Conservation (phyloP, 306 rosid genomes). For the Lablab purpureus region DNA sequence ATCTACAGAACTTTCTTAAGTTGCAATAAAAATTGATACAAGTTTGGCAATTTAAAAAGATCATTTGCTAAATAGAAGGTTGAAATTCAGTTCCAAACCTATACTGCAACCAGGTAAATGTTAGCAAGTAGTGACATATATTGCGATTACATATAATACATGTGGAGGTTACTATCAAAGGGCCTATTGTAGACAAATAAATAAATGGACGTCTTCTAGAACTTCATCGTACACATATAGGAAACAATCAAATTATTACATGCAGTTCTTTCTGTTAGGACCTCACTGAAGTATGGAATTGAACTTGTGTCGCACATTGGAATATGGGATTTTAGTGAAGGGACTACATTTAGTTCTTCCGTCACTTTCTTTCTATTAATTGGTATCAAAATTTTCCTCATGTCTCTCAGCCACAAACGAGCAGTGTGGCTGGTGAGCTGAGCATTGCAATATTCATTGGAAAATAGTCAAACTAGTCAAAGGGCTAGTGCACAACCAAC, state of each 20-base stretch:
- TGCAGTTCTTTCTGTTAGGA: background rate
- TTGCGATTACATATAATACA: background rate
- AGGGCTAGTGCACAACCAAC: background rate
- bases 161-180: background rate
- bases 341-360: background rate
- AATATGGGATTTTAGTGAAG: background rate
- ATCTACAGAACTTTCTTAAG: background rate
- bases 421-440: background rate
- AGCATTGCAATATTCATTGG: background rate
- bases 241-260: background rate
- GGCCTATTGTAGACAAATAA: background rate
- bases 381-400: background rate
- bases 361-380: background rate
- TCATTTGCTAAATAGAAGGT: background rate
- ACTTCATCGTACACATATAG: background rate
- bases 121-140: background rate
- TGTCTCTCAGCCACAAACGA: background rate
- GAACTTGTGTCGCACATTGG: background rate
- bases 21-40: background rate
- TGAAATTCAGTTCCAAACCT: background rate
- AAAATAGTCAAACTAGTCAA: background rate
- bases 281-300: background rate
- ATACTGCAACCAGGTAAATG: slow-evolving; percentile 1
- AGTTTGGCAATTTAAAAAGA: background rate
- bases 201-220: background rate